These are phyloP conservation scores for Eutypa lata DNA, from an alignment of 2,329 filamentous ascomycete genomes.

Conservation along the genomic window DNA sequence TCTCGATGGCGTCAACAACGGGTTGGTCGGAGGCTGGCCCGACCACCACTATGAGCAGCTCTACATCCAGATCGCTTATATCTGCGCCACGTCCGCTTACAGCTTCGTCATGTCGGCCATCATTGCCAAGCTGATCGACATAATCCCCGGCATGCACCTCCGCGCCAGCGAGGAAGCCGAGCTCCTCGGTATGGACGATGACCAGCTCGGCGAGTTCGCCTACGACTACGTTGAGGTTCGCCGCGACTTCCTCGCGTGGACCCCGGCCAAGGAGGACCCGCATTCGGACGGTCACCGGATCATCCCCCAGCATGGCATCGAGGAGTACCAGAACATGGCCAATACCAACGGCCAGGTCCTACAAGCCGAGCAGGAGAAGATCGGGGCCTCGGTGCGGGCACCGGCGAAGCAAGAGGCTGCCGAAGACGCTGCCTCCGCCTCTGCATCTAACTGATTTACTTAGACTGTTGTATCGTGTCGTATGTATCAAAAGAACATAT, in stretches of 20 bases:
- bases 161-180: conserved; percentile 80
- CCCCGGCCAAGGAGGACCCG: conserved; percentile 67
- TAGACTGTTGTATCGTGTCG: background rate
- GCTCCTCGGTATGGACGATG: conserved; percentile 83
- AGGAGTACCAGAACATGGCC: conserved; percentile 65
- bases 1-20: conserved; percentile 73
- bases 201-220: conserved; percentile 85
- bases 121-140: conserved; percentile 72
- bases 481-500: background rate
- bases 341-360: conserved; percentile 51
- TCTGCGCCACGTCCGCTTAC: conserved; percentile 64
- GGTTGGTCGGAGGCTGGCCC: conserved; percentile 65
- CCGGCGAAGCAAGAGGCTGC: conserved; percentile 20
- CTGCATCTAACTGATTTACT: background rate
- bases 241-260: conserved; percentile 86
- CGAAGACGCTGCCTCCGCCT: conserved; percentile 8
- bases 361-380: conserved; percentile 34
- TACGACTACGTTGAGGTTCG: conserved; percentile 90
- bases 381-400: conserved; percentile 24
- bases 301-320: conserved; percentile 70
- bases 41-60: conserved; percentile 72
- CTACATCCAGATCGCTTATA: conserved; percentile 78
- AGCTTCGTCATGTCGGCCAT: conserved; percentile 70
- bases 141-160: conserved; percentile 74
- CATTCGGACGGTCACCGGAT: conserved; percentile 53